phyloP scores from a whole-genome alignment of 768 basidiomycete genomes.

The Tulasnella calospora region DNA sequence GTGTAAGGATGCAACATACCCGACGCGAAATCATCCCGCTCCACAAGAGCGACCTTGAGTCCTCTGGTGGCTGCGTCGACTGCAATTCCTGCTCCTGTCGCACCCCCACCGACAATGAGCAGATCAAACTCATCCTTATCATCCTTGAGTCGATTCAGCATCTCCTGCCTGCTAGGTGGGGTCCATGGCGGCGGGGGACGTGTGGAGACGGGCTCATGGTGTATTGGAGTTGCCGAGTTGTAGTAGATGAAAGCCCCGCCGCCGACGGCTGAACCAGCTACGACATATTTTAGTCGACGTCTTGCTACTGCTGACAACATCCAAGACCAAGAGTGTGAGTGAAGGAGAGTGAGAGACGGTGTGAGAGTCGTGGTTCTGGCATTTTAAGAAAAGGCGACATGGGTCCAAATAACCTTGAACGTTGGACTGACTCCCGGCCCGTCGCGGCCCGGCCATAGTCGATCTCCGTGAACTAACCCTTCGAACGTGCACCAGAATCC shows the following conservation, averaged over 20 bases:
- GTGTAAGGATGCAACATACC: conserved; percentile 46
- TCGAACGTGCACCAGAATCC: neutral
- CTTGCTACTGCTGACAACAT: conserved; percentile 16
- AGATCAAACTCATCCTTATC: conserved; percentile 61
- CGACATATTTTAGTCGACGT: conserved; percentile 17
- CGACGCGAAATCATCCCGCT: conserved; percentile 85
- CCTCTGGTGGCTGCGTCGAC: conserved; percentile 91
- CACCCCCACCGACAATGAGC: conserved; percentile 87
- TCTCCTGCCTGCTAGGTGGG: conserved; percentile 23
- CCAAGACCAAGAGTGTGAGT: neutral
- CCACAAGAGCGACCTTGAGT: conserved; percentile 87
- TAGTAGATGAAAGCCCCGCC: conserved; percentile 1
- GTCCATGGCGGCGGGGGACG: conserved; percentile 28
- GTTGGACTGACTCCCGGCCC: neutral
- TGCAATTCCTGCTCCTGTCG: conserved; percentile 94
- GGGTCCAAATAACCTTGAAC: neutral
- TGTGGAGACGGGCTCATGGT: conserved; percentile 23
- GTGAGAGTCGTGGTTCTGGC: neutral
- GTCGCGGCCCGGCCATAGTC: neutral
- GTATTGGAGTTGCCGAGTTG: conserved; percentile 20
- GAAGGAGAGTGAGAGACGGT: neutral
- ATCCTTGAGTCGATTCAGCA: conserved; percentile 24
- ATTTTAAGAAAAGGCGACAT: neutral
- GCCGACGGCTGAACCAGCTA: conserved; percentile 11
- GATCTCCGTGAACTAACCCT: neutral